phyloP scores from a whole-genome alignment of 2,329 filamentous ascomycete genomes.

The Graphium sp. region DNA sequence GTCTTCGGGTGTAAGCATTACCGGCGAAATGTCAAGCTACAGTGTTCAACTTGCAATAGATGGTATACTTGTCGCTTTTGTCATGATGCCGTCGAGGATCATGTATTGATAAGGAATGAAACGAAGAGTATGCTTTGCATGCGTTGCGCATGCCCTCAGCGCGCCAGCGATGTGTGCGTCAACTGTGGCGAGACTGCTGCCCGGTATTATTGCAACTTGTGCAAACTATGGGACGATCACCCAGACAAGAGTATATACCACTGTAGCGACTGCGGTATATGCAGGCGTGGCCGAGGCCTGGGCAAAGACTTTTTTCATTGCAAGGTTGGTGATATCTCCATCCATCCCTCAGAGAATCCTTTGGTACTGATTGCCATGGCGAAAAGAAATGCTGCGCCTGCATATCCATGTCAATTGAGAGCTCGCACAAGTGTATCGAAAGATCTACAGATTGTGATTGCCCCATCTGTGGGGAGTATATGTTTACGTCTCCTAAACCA shows the following conservation, averaged over 20 bases:
- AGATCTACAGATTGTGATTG: conserved; percentile 89
- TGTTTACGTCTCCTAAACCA: conserved; percentile 78
- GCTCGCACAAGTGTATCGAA: conserved; percentile 85
- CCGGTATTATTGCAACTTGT: conserved; percentile 84
- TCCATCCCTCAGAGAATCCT: too few species aligned
- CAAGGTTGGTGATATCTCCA: too few species aligned
- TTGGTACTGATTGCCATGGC: too few species aligned
- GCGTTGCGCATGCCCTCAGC: conserved; percentile 76
- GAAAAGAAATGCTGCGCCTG: conserved; percentile 75
- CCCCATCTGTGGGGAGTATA: conserved; percentile 90
- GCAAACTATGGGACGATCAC: conserved; percentile 95
- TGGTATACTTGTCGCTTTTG: conserved; percentile 97
- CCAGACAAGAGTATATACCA: conserved; percentile 86
- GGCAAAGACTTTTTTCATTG: conserved; percentile 98
- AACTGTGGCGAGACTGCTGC: conserved; percentile 64
- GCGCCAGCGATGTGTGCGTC: conserved; percentile 60
- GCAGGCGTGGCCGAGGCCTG: conserved; percentile 73
- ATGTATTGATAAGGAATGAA: conserved; percentile 61
- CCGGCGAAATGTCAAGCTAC: conserved; percentile 85
- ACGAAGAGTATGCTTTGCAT: conserved; percentile 97
- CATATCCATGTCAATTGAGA: conserved; percentile 74
- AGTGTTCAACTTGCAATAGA: conserved; percentile 74
- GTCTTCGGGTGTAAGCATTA: conserved; percentile 80
- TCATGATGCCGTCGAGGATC: conserved; percentile 70
- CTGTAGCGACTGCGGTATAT: conserved; percentile 91